phyloP scores from a whole-genome alignment of 2,329 filamentous ascomycete genomes.

The Ceratocystis colombiana region DNA sequence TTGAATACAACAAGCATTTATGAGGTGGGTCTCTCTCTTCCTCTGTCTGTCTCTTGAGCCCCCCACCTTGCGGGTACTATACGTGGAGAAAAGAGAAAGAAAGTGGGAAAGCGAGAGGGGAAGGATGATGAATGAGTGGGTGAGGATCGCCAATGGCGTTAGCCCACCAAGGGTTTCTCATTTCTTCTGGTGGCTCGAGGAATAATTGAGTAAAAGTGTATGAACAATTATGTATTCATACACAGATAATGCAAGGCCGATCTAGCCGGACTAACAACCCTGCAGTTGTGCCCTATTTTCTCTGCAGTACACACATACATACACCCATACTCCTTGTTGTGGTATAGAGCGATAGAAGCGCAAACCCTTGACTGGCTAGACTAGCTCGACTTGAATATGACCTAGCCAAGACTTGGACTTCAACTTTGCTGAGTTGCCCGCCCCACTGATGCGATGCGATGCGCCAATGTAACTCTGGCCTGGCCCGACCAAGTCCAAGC shows the following conservation, averaged over 20 bases:
- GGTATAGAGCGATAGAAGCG: neutral
- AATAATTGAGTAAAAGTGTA: no score
- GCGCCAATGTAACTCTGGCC: constrained; percentile 12
- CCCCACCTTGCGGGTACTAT: neutral
- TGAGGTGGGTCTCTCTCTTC: no score
- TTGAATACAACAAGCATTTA: neutral
- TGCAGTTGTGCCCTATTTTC: neutral
- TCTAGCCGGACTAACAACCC: no score
- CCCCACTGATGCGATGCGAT: constrained; percentile 15
- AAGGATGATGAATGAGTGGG: neutral
- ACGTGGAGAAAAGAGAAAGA: neutral
- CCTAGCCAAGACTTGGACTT: neutral
- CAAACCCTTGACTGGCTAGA: neutral
- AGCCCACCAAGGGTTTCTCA: neutral
- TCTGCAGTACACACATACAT: neutral
- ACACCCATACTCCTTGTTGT: neutral
- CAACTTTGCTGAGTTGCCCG: neutral
- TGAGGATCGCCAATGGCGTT: neutral
- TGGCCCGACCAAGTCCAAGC: neutral
- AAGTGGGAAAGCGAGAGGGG: neutral
- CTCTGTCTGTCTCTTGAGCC: neutral
- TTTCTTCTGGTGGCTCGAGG: no score
- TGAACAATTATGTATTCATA: neutral
- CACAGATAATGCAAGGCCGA: neutral
- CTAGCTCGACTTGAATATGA: no score